Conservation (phyloP, 371 early-diverging fungal genomes). For the Fennellomyces sp. region DNA sequence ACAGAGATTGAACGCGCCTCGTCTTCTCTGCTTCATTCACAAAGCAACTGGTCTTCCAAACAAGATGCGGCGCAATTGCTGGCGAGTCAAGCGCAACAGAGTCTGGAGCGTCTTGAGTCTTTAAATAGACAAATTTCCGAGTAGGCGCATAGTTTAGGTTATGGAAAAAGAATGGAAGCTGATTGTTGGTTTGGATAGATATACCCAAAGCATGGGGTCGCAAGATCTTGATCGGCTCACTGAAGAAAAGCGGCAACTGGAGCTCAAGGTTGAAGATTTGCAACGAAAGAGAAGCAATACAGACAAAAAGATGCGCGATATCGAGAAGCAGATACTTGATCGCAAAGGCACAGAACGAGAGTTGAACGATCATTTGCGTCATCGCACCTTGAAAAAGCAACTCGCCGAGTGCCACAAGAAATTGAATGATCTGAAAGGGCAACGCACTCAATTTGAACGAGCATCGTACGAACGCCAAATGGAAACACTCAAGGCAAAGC, state of each 20-base stretch:
- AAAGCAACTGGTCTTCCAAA: conserved; percentile 26
- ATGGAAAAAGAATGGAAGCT: too few relatives aligned
- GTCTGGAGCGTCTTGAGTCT: conserved; percentile 42
- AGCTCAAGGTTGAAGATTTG: conserved; percentile 17
- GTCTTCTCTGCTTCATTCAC: conserved; percentile 29
- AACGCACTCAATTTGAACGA: conserved; percentile 30
- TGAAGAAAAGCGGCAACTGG: conserved; percentile 27
- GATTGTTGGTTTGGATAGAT: conserved; percentile 11
- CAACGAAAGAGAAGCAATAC: conserved; percentile 13
- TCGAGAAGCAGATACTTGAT: conserved; percentile 55
- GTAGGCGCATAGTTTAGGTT: too few relatives aligned
- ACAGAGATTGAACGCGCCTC: conserved; percentile 24
- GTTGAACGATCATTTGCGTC: conserved; percentile 71
- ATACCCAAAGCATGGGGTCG: conserved; percentile 5
- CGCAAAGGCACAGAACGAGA: conserved; percentile 57
- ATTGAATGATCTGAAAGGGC: conserved; percentile 23
- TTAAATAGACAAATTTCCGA: conserved; percentile 37
- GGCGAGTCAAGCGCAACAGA: conserved; percentile 32
- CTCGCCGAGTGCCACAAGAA: conserved; percentile 34
- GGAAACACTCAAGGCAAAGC: conserved; percentile 37
- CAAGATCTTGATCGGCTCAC: conserved; percentile 12
- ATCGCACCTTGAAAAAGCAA: conserved; percentile 45
- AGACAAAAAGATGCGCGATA: conserved; percentile 23
- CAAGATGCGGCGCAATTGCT: conserved; percentile 29
- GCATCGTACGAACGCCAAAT: conserved; percentile 35